Evolutionary conservation across 139 green algal genomes (phyloP).

Genomic region (Tetradesmus obliquus): DNA sequence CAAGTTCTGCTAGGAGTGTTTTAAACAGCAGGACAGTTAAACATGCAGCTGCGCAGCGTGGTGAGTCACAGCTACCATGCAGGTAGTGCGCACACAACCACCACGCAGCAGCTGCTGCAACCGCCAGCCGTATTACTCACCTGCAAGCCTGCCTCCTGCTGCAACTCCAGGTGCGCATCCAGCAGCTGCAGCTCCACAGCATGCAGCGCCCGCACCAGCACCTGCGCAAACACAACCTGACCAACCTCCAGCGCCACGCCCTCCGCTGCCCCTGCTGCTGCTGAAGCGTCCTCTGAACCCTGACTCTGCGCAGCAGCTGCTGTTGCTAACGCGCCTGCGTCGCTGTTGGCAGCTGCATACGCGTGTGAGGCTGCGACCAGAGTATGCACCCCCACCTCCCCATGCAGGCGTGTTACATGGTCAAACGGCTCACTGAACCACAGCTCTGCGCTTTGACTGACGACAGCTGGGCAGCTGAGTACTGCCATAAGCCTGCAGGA

Average conservation of each 20-base stretch:
- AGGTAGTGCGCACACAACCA: too few relatives aligned
- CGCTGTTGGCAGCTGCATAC: not conserved
- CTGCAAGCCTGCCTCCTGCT: constrained; percentile 17
- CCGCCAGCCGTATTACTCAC: not conserved
- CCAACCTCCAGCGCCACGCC: constrained; percentile 32
- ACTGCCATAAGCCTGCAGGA: constrained; percentile 38
- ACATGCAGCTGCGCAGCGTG: too few relatives aligned
- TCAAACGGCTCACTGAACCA: constrained; percentile 59
- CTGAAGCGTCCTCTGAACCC: not conserved
- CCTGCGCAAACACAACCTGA: constrained; percentile 52
- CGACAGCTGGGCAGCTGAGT: constrained; percentile 54
- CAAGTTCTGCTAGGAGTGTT: too few relatives aligned
- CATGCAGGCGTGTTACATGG: constrained; percentile 37
- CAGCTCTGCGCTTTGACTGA: constrained; percentile 31
- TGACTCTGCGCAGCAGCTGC: not conserved
- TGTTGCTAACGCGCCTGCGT: not conserved
- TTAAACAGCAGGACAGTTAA: too few relatives aligned
- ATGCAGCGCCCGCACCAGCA: constrained; percentile 52
- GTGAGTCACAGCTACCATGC: too few relatives aligned
- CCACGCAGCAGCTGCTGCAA: too few relatives aligned
- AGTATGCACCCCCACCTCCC: constrained; percentile 56
- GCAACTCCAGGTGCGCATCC: constrained; percentile 45
- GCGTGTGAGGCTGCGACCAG: constrained; percentile 5
- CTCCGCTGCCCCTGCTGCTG: not conserved
- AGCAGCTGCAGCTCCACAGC: constrained; percentile 53